phyloP scores from a whole-genome alignment of 805 yeast species.

The Lipomyces anomalus region DNA sequence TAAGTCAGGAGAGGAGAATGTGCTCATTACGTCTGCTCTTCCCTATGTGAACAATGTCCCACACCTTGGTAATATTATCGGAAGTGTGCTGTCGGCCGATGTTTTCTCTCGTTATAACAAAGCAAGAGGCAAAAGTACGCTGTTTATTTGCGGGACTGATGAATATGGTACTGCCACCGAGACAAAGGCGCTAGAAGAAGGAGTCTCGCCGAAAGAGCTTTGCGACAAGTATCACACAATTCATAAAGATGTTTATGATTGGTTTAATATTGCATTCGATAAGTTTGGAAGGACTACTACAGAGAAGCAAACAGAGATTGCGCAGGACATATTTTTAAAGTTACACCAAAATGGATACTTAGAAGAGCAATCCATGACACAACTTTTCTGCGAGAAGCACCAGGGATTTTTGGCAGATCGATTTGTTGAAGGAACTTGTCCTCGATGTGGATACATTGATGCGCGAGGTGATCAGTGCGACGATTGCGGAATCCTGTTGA shows the following conservation, averaged over 20 bases:
- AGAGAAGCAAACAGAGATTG: constrained; percentile 81
- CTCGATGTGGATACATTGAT: constrained; percentile 88
- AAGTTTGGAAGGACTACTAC: constrained; percentile 97
- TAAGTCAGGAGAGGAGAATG: constrained; percentile 64
- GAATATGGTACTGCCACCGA: constrained; percentile 99
- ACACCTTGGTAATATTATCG: constrained; percentile 94
- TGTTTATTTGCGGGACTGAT: constrained; percentile 94
- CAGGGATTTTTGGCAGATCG: constrained; percentile 91
- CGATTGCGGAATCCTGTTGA: constrained; percentile 81
- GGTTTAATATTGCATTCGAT: constrained; percentile 95
- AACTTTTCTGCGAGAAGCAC: constrained; percentile 86
- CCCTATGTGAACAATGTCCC: constrained; percentile 99
- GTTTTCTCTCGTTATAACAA: constrained; percentile 76
- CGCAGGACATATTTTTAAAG: constrained; percentile 84
- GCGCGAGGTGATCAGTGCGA: constrained; percentile 99
- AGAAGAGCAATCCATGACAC: constrained; percentile 83
- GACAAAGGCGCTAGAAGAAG: constrained; percentile 94
- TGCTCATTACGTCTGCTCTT: constrained; percentile 88
- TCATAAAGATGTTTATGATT: constrained; percentile 86
- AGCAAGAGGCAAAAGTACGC: constrained; percentile 78
- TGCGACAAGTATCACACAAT: constrained; percentile 86
- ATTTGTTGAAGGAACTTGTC: constrained; percentile 96
- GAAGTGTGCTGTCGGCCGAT: constrained; percentile 92
- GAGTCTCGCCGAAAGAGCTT: constrained; percentile 77
- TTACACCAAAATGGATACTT: constrained; percentile 69